Percentiles rank a stretch among this genome's conserved stretches.
phyloP scores from a whole-genome alignment of 148 eudicot genomes.

The Euryodendron excelsum region DNA sequence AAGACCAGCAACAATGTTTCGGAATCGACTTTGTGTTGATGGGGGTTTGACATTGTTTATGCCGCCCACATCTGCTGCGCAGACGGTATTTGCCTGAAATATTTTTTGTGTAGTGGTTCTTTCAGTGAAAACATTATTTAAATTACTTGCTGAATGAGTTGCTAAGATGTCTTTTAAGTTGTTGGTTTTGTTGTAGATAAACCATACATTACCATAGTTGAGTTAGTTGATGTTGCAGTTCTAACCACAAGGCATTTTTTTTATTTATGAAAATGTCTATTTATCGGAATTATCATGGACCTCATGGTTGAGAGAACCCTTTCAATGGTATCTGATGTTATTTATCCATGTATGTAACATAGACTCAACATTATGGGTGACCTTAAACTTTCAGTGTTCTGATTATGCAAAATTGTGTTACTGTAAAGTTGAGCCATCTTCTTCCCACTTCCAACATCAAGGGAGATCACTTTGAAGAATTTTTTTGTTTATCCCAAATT shows the following conservation, averaged over 20 bases:
- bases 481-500: background rate
- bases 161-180: background rate
- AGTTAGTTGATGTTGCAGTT: background rate
- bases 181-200: background rate
- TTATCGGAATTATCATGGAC: background rate
- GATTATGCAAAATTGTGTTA: background rate
- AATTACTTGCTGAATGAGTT: background rate
- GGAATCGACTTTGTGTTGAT: conserved; percentile 88
- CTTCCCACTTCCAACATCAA: background rate
- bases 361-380: background rate
- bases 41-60: conserved; percentile 97
- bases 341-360: background rate
- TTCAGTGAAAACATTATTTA: background rate
- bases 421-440: background rate
- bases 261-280: background rate
- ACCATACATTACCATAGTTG: background rate
- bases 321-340: background rate
- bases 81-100: conserved; percentile 58
- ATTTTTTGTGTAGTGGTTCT: background rate
- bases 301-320: background rate
- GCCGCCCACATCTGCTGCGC: conserved; percentile 97
- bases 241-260: background rate
- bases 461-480: background rate
- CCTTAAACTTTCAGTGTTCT: background rate
- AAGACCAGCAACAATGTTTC: conserved; percentile 87